Evolutionary conservation across 176 grass and related monocot species (phyloP).

Genomic region (Aegilops sharonensis): DNA sequence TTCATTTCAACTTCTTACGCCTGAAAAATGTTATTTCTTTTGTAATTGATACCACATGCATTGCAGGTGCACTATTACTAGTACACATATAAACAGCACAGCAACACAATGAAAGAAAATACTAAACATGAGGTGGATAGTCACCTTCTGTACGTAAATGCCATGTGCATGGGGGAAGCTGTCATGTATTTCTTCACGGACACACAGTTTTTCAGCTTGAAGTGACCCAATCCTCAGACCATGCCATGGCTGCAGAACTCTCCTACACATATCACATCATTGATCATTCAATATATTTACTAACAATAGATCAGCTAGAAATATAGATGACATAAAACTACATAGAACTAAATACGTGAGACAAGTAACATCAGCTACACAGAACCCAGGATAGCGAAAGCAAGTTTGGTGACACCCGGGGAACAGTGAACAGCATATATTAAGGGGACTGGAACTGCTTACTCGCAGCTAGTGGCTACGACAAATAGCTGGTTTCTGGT

Average conservation of each 20-base stretch:
- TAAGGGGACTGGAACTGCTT: neutral
- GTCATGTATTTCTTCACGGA: slow-evolving; percentile 9
- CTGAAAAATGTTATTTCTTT: too few species aligned
- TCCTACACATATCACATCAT: slow-evolving; percentile 2
- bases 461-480: neutral
- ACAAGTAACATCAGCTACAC: neutral
- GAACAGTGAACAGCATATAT: neutral
- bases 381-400: neutral
- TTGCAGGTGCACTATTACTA: too few species aligned
- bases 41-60: too few species aligned
- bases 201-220: neutral
- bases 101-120: too few species aligned
- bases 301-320: neutral
- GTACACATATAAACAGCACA: neutral
- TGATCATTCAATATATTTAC: neutral
- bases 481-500: neutral
- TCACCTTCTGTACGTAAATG: slow-evolving; percentile 19
- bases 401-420: neutral
- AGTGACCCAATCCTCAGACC: slow-evolving; percentile 17
- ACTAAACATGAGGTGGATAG: neutral
- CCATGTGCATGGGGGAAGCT: neutral
- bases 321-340: neutral
- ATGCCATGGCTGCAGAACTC: slow-evolving; percentile 6
- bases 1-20: too few species aligned
- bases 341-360: neutral